phyloP scores from a whole-genome alignment of 129 eudicot species.

The Ambrosia trifida region DNA sequence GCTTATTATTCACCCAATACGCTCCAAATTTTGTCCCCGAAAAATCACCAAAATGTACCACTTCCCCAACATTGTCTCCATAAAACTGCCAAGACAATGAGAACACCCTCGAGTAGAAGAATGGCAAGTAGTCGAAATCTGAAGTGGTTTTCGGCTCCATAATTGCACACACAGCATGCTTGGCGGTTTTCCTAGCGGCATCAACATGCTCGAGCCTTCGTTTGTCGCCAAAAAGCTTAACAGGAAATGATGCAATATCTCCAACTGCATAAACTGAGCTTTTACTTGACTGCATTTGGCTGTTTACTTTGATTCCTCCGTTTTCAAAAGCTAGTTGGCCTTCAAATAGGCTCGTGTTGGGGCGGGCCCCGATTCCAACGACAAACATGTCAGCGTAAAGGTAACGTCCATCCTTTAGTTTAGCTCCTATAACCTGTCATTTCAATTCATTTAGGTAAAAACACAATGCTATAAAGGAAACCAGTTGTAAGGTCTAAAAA shows the following conservation, averaged over 20 bases:
- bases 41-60: conserved; percentile 83
- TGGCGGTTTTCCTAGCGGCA: conserved; percentile 78
- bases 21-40: conserved; percentile 73
- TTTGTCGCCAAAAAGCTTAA: conserved; percentile 58
- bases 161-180: conserved; percentile 77
- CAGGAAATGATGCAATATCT: conserved; percentile 81
- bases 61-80: conserved; percentile 84
- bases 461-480: too few species aligned
- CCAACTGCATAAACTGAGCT: conserved; percentile 83
- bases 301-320: conserved; percentile 84
- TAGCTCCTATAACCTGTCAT: conserved; percentile 61
- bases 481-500: not conserved
- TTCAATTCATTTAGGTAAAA: not conserved
- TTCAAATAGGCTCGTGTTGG: conserved; percentile 89
- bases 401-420: conserved; percentile 62
- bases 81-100: conserved; percentile 89
- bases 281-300: conserved; percentile 68
- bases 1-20: conserved; percentile 67
- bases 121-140: conserved; percentile 83
- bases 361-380: conserved; percentile 83
- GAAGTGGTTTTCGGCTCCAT: conserved; percentile 58
- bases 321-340: conserved; percentile 78
- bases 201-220: conserved; percentile 95
- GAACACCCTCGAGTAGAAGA: conserved; percentile 91
- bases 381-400: conserved; percentile 80